A percentile compares a stretch with the other conserved stretches of the same genome.
These are phyloP conservation scores for Xylaria scruposa DNA, from an alignment of 495 filamentous ascomycete genomes.

Conservation along the genomic window DNA sequence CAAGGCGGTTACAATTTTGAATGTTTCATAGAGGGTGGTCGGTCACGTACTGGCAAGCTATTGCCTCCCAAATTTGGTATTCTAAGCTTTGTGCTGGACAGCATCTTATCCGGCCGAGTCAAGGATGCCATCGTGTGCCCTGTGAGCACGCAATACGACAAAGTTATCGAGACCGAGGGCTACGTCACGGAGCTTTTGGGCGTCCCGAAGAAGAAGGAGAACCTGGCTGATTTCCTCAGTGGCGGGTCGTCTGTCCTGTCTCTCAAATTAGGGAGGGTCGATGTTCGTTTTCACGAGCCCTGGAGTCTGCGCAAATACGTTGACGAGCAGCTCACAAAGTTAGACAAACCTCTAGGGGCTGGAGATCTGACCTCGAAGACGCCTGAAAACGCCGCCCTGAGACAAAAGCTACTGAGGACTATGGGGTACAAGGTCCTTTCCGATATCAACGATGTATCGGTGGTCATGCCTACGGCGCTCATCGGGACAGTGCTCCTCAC, in stretches of 20 bases:
- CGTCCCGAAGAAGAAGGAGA: conserved; percentile 93
- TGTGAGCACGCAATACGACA: conserved; percentile 97
- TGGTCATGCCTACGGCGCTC: conserved; percentile 96
- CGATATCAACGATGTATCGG: conserved; percentile 94
- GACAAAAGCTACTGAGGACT: conserved; percentile 73
- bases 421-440: conserved; percentile 90
- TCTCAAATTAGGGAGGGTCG: conserved; percentile 86
- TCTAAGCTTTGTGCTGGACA: conserved; percentile 87
- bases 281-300: conserved; percentile 93
- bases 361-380: conserved; percentile 51
- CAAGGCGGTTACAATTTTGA: conserved; percentile 92
- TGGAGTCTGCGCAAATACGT: conserved; percentile 89
- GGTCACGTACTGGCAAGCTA: conserved; percentile 92
- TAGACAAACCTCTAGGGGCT: conserved; percentile 47
- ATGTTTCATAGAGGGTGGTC: conserved; percentile 95
- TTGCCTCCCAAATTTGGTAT: conserved; percentile 97
- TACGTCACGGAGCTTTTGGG: conserved; percentile 95
- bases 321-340: conserved; percentile 67
- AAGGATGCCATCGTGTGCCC: conserved; percentile 92
- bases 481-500: conserved; percentile 95
- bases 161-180: conserved; percentile 95
- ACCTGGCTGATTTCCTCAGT: conserved; percentile 83
- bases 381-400: conserved; percentile 51
- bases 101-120: conserved; percentile 84
- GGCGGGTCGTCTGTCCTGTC: conserved; percentile 85